phyloP scores from a whole-genome alignment of 2,329 filamentous ascomycete genomes.

The Fusarium albosuccineum region DNA sequence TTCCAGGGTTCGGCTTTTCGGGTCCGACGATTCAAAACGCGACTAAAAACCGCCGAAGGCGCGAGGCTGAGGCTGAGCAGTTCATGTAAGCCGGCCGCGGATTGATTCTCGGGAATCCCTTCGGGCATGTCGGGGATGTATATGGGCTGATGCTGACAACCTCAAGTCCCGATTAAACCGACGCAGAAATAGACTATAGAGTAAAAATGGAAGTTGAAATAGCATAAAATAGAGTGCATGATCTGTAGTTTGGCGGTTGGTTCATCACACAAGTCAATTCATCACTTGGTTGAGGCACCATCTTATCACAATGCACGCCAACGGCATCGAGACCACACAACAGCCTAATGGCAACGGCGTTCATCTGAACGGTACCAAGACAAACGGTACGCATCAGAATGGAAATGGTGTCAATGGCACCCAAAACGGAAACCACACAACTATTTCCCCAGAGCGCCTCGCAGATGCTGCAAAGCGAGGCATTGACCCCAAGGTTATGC shows the following conservation, averaged over 20 bases:
- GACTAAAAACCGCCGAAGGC: background rate
- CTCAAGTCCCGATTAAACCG: background rate
- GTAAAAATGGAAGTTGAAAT: background rate
- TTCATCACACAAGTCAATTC: background rate
- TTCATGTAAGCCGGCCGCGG: constrained; percentile 5
- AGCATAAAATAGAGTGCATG: background rate
- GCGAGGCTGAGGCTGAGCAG: constrained; percentile 2
- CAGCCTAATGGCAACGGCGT: background rate
- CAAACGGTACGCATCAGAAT: background rate
- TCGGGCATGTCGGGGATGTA: constrained; percentile 18
- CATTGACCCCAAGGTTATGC: constrained; percentile 27
- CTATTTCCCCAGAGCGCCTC: background rate
- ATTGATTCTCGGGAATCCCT: constrained; percentile 14
- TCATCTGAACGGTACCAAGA: background rate
- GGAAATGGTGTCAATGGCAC: background rate
- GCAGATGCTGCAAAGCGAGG: constrained; percentile 15
- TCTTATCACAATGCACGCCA: background rate
- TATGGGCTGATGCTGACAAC: too few relatives aligned
- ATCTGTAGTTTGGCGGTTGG: background rate
- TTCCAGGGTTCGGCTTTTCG: background rate
- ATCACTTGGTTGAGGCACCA: background rate
- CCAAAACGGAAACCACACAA: background rate
- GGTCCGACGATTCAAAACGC: background rate
- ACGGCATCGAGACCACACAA: background rate
- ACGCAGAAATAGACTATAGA: background rate